Evolutionary conservation across 140 eudicot species (phyloP).

Genomic region (Ambrosia hybrid): DNA sequence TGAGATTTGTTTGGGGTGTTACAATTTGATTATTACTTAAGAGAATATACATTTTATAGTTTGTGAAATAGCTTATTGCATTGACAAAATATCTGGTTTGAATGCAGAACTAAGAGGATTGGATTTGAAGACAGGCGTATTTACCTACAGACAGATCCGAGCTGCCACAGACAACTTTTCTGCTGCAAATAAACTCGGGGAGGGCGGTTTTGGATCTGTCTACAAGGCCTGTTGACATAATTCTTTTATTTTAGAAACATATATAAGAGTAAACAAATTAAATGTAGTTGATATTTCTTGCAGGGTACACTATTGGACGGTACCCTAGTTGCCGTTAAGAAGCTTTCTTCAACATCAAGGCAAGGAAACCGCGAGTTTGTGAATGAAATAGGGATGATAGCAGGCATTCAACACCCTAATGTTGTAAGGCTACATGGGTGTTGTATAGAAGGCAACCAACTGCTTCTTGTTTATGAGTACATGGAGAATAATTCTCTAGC

Average conservation of each 20-base stretch:
- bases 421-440: too few species aligned
- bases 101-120: constrained; percentile 48
- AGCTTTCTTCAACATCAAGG: constrained; percentile 57
- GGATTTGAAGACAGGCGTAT: constrained; percentile 55
- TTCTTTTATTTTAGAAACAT: too few species aligned
- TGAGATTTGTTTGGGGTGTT: too few species aligned
- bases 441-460: too few species aligned
- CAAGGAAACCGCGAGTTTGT: constrained; percentile 56
- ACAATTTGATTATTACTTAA: too few species aligned
- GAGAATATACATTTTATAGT: too few species aligned
- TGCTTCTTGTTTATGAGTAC: too few species aligned
- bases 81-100: not conserved
- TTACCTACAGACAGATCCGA: constrained; percentile 59
- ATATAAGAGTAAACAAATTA: not conserved
- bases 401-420: too few species aligned
- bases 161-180: constrained; percentile 71
- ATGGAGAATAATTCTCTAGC: constrained; percentile 48
- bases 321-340: constrained; percentile 55
- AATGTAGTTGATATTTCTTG: not conserved
- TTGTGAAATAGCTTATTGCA: too few species aligned
- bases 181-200: constrained; percentile 64
- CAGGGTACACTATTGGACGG: constrained; percentile 63
- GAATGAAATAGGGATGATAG: too few species aligned
- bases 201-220: constrained; percentile 89
- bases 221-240: constrained; percentile 41